Evolutionary conservation across 352 stramenopile species (phyloP).

Genomic region (Globisporangium nunn): DNA sequence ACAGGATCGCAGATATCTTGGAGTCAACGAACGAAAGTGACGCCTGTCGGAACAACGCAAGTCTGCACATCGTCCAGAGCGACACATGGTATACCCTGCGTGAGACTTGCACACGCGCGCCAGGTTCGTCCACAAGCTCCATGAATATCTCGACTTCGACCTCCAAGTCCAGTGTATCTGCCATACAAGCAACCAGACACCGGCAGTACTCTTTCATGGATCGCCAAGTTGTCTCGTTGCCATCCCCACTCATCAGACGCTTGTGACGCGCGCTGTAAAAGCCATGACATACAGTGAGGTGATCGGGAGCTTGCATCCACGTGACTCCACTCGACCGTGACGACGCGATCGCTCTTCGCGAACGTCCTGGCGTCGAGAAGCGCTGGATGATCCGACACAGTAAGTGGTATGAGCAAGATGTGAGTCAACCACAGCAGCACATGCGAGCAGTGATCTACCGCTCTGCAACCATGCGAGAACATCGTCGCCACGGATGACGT

Average conservation of each 20-base stretch:
- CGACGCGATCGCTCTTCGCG: conserved; percentile 59
- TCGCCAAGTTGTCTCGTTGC: too few relatives aligned
- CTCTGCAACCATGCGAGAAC: conserved; percentile 49
- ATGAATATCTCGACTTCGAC: conserved; percentile 71
- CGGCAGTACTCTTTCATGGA: too few relatives aligned
- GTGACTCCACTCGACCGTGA: conserved; percentile 45
- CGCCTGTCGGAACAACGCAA: too few relatives aligned
- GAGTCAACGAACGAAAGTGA: too few relatives aligned
- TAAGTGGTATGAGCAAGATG: too few relatives aligned
- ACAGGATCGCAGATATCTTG: too few relatives aligned
- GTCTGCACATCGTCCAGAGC: too few relatives aligned
- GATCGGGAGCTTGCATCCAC: conserved; percentile 66
- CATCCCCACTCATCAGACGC: conserved; percentile 27
- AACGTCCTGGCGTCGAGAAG: conserved; percentile 51
- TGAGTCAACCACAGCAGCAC: too few relatives aligned
- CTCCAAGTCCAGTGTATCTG: conserved; percentile 43
- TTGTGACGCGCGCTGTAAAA: conserved; percentile 45
- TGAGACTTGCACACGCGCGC: conserved; percentile 27
- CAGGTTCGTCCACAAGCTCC: conserved; percentile 27
- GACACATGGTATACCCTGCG: too few relatives aligned
- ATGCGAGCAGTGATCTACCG: too few relatives aligned
- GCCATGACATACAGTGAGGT: conserved; percentile 52
- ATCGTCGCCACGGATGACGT: conserved; percentile 62
- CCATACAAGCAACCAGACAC: neutral
- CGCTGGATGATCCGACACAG: conserved; percentile 37